Evolutionary conservation across 257 asterid species (phyloP).

Genomic region (Solanum medicagineum): DNA sequence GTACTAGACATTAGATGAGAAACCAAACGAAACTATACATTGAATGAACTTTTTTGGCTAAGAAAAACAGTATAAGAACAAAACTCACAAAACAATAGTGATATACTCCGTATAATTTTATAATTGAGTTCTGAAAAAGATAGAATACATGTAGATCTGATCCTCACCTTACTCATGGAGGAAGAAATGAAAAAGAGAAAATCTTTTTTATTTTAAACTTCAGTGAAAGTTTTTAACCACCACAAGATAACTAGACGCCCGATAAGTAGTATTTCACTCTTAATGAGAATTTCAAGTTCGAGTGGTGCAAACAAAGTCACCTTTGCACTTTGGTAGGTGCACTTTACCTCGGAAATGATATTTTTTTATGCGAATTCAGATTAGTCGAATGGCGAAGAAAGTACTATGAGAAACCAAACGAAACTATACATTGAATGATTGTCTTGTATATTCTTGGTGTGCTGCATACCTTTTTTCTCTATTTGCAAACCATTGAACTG

Average conservation of each 20-base stretch:
- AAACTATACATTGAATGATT: constrained; percentile 3
- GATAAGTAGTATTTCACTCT: not conserved
- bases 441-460: constrained; percentile 7
- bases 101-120: not conserved
- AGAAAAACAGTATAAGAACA: not conserved
- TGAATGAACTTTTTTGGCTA: not conserved
- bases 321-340: not conserved
- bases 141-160: not conserved
- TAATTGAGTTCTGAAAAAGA: fast-evolving
- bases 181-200: too few species aligned
- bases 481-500: constrained; percentile 66
- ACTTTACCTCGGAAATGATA: not conserved
- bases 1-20: not conserved
- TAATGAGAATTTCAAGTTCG: not conserved
- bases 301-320: fast-evolving
- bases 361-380: not conserved
- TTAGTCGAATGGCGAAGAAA: not conserved
- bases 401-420: not conserved
- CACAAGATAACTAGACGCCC: fast-evolving
- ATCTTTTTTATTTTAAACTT: not conserved
- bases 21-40: not conserved
- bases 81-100: not conserved
- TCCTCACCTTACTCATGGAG: not conserved
- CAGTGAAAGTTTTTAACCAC: not conserved
- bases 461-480: constrained; percentile 35